Conservation (phyloP, 202 grass and related monocot genomes). For the Zizania palustris region DNA sequence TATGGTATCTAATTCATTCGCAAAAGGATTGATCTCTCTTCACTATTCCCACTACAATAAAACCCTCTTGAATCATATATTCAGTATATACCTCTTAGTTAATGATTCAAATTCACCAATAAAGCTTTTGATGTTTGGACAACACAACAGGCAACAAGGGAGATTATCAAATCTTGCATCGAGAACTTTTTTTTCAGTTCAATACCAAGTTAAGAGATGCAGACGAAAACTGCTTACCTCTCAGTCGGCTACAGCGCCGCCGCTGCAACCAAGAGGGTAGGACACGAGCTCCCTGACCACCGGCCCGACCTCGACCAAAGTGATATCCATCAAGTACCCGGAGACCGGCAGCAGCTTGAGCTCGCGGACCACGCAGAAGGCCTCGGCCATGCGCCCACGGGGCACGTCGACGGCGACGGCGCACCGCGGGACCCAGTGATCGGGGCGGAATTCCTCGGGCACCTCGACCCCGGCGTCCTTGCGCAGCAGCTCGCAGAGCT, state of each 20-base stretch:
- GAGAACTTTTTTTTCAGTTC: conserved; percentile 5
- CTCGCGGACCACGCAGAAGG: conserved; percentile 86
- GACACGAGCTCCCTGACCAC: conserved; percentile 82
- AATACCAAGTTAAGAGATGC: conserved; percentile 9
- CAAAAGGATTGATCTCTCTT: neutral
- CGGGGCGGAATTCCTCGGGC: conserved; percentile 72
- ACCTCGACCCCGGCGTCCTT: conserved; percentile 82
- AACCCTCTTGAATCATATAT: neutral
- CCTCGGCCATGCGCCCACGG: conserved; percentile 68
- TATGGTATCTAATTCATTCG: neutral
- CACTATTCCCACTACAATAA: conserved; percentile 1
- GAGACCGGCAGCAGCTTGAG: conserved; percentile 88
- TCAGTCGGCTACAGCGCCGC: conserved; percentile 59
- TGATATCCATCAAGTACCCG: conserved; percentile 89
- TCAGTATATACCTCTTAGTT: neutral
- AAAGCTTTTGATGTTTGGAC: neutral
- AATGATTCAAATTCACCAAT: conserved; percentile 11
- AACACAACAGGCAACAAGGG: neutral
- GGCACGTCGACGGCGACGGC: conserved; percentile 82
- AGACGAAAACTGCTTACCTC: conserved; percentile 23
- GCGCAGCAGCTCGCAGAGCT: conserved; percentile 79
- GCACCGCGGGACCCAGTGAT: conserved; percentile 79
- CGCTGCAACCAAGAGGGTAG: conserved; percentile 67
- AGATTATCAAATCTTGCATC: neutral
- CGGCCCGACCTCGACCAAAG: conserved; percentile 68